Base-by-base conservation (phyloP, 495 filamentous ascomycete species). In the Cryomyces antarcticus region DNA sequence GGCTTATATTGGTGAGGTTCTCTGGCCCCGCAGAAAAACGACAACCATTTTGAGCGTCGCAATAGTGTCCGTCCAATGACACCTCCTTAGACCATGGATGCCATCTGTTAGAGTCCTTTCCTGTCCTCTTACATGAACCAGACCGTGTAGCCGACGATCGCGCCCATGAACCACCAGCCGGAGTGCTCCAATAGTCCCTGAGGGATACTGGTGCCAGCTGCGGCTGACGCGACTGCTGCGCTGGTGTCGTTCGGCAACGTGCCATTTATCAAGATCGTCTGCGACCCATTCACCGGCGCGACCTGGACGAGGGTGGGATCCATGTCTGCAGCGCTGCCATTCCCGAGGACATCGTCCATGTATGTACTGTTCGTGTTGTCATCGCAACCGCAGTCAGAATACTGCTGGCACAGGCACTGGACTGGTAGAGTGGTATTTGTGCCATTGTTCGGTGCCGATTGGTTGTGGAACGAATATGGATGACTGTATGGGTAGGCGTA, bases 331-430 rank as follows among this genome's bases (percentile, higher is more conserved):
- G 69, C 65, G 48, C 56, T 71, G 43, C 78, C 74, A 50, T 84
- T 77, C 7, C 82, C 83, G 37, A 80, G 64, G 60, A 75, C 60
- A 57, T 73, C 46, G 60, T 75, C 53, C 51, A 69, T 59, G 63
- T 70, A 78, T 1, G 61, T 73, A 44, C 49, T 50, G 40, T 77
- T 69, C 46, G 63, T 63, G 50, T 83, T 82, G 49, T 80, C 72
- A 51, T 92, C 85, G 61, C 88, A 95, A 29, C 84, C 80, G 56
- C 89, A 97, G 29, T 69, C 74, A 34, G 49, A 51, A 49, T 81
- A 73, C 46, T 72, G 50, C 41, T 77, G 67, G 58, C 89, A 95
- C 39, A 82, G 58, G 54, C 88, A 95, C 7, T 62, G 57, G 3
- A 93, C 75, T 0, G 78, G 75, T 42, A 78, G 63, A 0, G 76